phyloP scores from a whole-genome alignment of 176 grass and related monocot genomes.

The Ensete ventricosum region DNA sequence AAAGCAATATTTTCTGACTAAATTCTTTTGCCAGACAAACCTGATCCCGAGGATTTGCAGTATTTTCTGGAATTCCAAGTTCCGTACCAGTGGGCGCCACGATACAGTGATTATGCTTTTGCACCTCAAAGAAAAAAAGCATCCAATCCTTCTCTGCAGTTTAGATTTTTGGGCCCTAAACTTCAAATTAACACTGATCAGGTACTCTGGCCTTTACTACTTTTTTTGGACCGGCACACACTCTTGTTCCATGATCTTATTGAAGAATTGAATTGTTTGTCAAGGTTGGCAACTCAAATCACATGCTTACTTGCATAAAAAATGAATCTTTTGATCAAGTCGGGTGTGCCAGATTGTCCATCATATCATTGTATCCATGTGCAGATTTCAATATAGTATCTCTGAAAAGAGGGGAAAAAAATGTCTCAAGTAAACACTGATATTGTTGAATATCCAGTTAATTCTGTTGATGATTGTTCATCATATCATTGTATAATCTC shows the following conservation, averaged over 20 bases:
- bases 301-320: too few relatives aligned
- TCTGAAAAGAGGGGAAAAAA: too few relatives aligned
- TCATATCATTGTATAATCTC: background rate
- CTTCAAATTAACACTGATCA: slow-evolving; percentile 81
- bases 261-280: background rate
- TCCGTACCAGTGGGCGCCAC: slow-evolving; percentile 76
- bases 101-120: slow-evolving; percentile 81
- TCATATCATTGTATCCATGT: too few relatives aligned
- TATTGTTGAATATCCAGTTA: background rate
- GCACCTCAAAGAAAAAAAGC: slow-evolving; percentile 81
- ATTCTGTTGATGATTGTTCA: background rate
- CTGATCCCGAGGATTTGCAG: slow-evolving; percentile 64
- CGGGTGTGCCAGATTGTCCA: too few relatives aligned
- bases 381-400: too few relatives aligned
- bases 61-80: slow-evolving; percentile 99
- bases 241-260: background rate
- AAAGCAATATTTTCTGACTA: background rate
- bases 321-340: too few relatives aligned
- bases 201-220: slow-evolving; percentile 36
- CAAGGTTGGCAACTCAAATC: too few relatives aligned
- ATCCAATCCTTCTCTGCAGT: slow-evolving; percentile 66
- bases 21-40: slow-evolving; percentile 54
- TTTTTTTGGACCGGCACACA: background rate
- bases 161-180: slow-evolving; percentile 87
- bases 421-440: too few relatives aligned